Percentiles rank a stretch among this genome's conserved stretches.
phyloP scores from a whole-genome alignment of 495 filamentous ascomycete genomes.

The Penicillium turbatum region DNA sequence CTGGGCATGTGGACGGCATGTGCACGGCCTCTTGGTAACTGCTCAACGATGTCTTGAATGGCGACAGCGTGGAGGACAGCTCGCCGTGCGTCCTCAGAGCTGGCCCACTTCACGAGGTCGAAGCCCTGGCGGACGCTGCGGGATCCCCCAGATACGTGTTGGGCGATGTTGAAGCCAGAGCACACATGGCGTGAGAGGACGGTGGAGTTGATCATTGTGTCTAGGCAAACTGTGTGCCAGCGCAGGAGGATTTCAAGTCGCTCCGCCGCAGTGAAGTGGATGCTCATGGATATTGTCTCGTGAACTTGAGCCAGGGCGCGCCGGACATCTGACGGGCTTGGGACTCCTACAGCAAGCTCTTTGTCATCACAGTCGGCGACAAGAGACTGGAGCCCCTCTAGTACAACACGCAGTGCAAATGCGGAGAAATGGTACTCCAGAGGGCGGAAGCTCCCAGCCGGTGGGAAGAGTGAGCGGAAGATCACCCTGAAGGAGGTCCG shows the following conservation, averaged over 20 bases:
- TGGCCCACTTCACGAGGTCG: constrained; percentile 39
- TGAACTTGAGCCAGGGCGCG: constrained; percentile 42
- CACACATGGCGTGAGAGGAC: constrained; percentile 41
- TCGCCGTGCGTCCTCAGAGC: constrained; percentile 38
- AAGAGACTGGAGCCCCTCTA: constrained; percentile 46
- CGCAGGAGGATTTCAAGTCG: constrained; percentile 41
- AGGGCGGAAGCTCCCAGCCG: constrained; percentile 28
- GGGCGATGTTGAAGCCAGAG: constrained; percentile 37
- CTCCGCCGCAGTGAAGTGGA: constrained; percentile 37
- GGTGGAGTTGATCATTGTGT: constrained; percentile 43
- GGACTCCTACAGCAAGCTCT: constrained; percentile 39
- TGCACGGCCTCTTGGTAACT: constrained; percentile 42
- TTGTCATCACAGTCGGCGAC: constrained; percentile 40
- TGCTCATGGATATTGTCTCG: constrained; percentile 37
- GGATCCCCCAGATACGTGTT: constrained; percentile 35
- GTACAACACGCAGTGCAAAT: constrained; percentile 41
- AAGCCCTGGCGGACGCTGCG: constrained; percentile 26
- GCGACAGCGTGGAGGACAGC: constrained; percentile 46
- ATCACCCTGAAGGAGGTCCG: constrained; percentile 43
- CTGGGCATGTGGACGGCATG: constrained; percentile 47
- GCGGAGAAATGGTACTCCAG: constrained; percentile 40
- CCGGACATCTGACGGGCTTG: constrained; percentile 38
- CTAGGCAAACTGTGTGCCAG: constrained; percentile 49
- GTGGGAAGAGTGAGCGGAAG: constrained; percentile 41
- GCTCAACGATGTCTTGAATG: constrained; percentile 50